Percentiles rank a stretch among this genome's conserved stretches.
phyloP scores from a whole-genome alignment of 768 basidiomycete species.

The Suillus spraguei region DNA sequence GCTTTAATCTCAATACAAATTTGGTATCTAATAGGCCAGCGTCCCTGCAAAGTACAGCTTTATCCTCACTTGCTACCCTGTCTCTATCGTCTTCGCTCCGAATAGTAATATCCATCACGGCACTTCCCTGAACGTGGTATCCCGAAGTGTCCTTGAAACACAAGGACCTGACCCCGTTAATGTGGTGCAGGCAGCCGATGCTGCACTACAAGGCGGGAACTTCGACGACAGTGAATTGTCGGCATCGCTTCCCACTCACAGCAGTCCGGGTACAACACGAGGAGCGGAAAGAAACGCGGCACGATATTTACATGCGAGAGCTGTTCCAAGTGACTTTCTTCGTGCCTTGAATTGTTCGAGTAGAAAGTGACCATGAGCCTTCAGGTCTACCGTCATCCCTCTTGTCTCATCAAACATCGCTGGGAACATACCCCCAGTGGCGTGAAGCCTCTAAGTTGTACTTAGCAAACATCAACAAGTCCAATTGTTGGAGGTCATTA shows the following conservation, averaged over 20 bases:
- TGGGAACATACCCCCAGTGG: conserved; percentile 99
- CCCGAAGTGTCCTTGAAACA: conserved; percentile 11
- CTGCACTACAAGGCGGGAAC: conserved; percentile 15
- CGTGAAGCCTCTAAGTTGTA: conserved; percentile 86
- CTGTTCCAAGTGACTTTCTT: conserved; percentile 73
- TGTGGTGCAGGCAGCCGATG: conserved; percentile 10
- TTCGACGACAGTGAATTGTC: conserved; percentile 22
- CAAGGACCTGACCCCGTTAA: conserved; percentile 18
- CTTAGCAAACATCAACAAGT: conserved; percentile 98
- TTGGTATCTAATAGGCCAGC: conserved; percentile 30
- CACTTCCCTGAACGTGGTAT: conserved; percentile 18
- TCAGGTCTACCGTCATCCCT: conserved; percentile 88
- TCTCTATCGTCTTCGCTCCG: conserved; percentile 42
- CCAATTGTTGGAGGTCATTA: conserved; percentile 82
- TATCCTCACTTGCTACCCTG: conserved; percentile 42
- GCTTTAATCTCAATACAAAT: background rate
- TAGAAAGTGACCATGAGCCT: conserved; percentile 5
- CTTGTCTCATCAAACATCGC: conserved; percentile 94
- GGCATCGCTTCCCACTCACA: conserved; percentile 15
- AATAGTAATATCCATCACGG: conserved; percentile 26
- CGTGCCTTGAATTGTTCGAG: background rate
- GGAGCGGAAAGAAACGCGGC: conserved; percentile 74
- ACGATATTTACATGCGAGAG: conserved; percentile 91
- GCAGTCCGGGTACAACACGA: conserved; percentile 23
- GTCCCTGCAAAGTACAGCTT: conserved; percentile 37